Evolutionary conservation across 2,329 filamentous ascomycete genomes (phyloP).

Genomic region (Alternaria sp.): DNA sequence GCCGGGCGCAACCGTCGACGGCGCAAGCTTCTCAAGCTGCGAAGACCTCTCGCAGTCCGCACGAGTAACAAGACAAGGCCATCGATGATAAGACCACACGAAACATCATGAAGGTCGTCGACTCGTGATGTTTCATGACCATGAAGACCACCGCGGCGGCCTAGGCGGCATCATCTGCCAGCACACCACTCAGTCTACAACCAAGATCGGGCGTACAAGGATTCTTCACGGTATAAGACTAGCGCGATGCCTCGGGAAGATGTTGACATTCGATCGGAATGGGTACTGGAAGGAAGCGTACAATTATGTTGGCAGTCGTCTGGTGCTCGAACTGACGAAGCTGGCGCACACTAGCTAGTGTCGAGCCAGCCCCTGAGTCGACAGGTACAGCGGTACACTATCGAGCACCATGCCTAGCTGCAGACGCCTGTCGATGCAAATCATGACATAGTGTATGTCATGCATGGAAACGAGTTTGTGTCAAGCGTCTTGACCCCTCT

Average conservation of each 20-base stretch:
- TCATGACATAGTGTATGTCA: neutral
- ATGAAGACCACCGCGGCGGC: neutral
- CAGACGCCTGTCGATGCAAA: slow-evolving; percentile 1
- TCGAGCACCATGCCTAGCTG: neutral
- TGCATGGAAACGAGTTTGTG: slow-evolving; percentile 2
- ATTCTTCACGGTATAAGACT: neutral
- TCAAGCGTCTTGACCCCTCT: neutral
- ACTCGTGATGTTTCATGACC: neutral
- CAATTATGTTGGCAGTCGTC: neutral
- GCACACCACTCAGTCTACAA: neutral
- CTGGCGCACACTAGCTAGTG: neutral
- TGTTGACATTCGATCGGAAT: neutral
- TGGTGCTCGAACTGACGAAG: slow-evolving; percentile 4
- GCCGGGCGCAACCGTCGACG: neutral
- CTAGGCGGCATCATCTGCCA: neutral
- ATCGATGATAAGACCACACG: neutral
- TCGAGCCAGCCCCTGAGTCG: slow-evolving; percentile 1
- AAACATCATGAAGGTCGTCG: neutral
- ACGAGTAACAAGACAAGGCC: neutral
- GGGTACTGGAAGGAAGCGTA: neutral
- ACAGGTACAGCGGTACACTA: slow-evolving; percentile 7
- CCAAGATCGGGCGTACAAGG: neutral
- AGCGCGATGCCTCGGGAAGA: neutral
- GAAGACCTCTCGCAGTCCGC: neutral
- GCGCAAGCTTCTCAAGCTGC: neutral